Conservation (phyloP, 768 basidiomycete genomes). For the Daedaleopsis nitida region DNA sequence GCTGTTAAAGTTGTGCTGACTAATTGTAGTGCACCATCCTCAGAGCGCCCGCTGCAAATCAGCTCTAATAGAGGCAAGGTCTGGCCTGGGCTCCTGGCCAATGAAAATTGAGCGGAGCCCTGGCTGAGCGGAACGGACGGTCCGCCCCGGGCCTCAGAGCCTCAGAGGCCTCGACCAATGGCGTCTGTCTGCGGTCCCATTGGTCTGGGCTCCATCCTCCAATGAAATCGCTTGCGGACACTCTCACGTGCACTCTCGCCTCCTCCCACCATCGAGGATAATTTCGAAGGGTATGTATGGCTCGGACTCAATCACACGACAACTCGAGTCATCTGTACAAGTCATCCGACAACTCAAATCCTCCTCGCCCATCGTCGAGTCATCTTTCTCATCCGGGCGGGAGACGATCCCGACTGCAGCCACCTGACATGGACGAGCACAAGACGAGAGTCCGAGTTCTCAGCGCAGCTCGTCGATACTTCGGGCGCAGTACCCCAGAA, state of each 20-base stretch:
- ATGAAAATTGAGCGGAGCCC: background rate
- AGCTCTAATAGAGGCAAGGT: too few species aligned
- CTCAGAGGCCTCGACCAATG: background rate
- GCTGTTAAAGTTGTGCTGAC: too few species aligned
- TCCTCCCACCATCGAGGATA: background rate
- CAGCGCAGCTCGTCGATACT: background rate
- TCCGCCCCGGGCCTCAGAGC: too few species aligned
- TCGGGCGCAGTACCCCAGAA: background rate
- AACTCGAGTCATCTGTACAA: background rate
- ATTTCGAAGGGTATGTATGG: background rate
- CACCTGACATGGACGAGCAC: background rate
- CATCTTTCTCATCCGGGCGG: background rate
- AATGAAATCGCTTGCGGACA: too few species aligned
- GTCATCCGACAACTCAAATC: background rate
- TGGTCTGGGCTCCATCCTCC: too few species aligned
- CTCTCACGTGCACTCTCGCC: background rate
- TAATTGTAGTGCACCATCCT: too few species aligned
- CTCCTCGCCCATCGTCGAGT: background rate
- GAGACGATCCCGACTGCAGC: background rate
- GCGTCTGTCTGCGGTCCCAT: background rate
- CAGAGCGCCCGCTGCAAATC: too few species aligned
- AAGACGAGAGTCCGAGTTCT: background rate
- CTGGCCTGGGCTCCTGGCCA: too few species aligned
- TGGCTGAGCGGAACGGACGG: background rate
- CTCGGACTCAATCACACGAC: background rate